Conservation (phyloP, 768 basidiomycete genomes). For the Lentinula edodes region DNA sequence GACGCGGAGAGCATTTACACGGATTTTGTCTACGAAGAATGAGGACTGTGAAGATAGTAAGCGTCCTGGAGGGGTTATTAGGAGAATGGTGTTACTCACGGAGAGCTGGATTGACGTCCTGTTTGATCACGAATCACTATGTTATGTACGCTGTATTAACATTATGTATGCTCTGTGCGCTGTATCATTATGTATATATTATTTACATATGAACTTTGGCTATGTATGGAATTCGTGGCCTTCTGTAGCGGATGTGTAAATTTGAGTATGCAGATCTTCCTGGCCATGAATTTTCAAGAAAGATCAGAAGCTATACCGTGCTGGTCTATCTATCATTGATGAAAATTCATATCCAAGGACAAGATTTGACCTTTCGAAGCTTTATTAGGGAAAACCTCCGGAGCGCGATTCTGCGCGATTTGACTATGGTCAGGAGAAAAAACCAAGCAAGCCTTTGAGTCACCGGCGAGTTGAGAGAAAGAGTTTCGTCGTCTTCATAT, state of each 20-base stretch:
- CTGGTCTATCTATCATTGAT: too few relatives aligned
- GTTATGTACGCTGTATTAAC: not conserved
- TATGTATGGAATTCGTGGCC: not conserved
- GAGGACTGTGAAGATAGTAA: not conserved
- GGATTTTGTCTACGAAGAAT: not conserved
- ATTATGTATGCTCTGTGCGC: not conserved
- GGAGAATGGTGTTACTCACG: not conserved
- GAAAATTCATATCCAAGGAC: too few relatives aligned
- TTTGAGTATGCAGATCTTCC: not conserved
- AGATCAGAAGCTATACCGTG: too few relatives aligned
- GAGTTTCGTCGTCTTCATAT: too few relatives aligned
- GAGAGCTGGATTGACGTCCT: too few relatives aligned
- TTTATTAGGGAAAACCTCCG: too few relatives aligned
- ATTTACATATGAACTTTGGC: not conserved
- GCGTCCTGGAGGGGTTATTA: not conserved
- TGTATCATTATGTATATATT: not conserved
- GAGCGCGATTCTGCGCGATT: too few relatives aligned
- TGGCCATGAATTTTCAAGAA: not conserved
- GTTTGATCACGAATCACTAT: not conserved
- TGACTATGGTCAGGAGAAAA: too few relatives aligned
- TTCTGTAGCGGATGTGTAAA: not conserved
- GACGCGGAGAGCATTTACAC: conserved; percentile 6
- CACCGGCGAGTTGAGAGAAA: too few relatives aligned
- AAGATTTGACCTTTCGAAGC: too few relatives aligned
- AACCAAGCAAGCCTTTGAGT: too few relatives aligned